Percentiles rank a stretch among this genome's conserved stretches.
Evolutionary conservation across 306 rosid genomes (phyloP).

Genomic region (Bauhinia variegata): DNA sequence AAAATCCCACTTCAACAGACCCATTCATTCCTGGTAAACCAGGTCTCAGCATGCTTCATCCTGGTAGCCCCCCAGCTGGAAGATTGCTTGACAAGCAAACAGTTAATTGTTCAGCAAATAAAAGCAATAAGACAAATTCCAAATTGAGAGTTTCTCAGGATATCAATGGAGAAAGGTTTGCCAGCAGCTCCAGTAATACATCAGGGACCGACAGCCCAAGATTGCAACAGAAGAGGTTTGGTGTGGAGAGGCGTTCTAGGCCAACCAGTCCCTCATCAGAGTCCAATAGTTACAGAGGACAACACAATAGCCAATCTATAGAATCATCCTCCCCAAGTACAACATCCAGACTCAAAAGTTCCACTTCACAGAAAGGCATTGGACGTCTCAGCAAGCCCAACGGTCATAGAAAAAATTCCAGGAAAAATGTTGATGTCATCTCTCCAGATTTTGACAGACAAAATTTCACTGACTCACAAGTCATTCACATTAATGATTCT

Average conservation of each 20-base stretch:
- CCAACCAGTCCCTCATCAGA: conserved; percentile 48
- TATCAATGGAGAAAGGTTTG: conserved; percentile 40
- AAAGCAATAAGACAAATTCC: conserved; percentile 42
- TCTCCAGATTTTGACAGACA: conserved; percentile 57
- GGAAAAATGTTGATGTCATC: conserved; percentile 44
- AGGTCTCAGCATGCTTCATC: too few species aligned
- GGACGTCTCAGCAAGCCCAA: conserved; percentile 42
- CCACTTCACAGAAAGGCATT: conserved; percentile 46
- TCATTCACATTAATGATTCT: conserved; percentile 45
- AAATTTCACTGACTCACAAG: conserved; percentile 43
- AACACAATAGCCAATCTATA: conserved; percentile 36
- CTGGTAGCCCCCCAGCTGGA: conserved; percentile 44
- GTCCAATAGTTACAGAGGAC: conserved; percentile 52
- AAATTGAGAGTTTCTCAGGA: conserved; percentile 44
- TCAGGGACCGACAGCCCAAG: conserved; percentile 62
- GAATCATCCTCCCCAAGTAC: conserved; percentile 49
- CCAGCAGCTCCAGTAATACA: conserved; percentile 36
- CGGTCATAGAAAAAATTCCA: conserved; percentile 41
- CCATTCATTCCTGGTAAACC: too few species aligned
- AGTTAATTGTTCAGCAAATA: conserved; percentile 44
- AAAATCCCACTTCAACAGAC: conserved; percentile 41
- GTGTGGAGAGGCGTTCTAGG: conserved; percentile 63
- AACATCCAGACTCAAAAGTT: conserved; percentile 49
- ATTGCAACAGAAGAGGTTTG: conserved; percentile 54
- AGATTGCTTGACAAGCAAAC: conserved; percentile 50